A percentile compares a stretch with the other conserved stretches of the same genome.
Evolutionary conservation across 805 yeast genomes (phyloP).

Genomic region (Starmerella khaoyaiensis): DNA sequence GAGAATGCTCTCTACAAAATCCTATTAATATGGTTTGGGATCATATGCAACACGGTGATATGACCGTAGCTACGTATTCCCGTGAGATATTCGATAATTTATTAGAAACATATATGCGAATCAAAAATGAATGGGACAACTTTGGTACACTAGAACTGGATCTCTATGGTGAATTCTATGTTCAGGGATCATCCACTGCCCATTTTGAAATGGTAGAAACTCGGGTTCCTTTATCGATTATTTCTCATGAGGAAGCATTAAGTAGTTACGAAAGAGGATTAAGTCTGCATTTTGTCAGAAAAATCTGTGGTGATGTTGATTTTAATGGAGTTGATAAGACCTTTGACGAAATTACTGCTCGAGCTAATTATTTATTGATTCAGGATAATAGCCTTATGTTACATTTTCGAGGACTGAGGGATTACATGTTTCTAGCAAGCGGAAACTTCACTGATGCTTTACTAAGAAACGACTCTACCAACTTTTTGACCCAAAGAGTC

Average conservation of each 20-base stretch:
- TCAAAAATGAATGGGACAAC: conserved; percentile 53
- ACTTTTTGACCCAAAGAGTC: conserved; percentile 7
- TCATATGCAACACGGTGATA: conserved; percentile 53
- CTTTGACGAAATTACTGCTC: conserved; percentile 42
- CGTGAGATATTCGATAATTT: conserved; percentile 34
- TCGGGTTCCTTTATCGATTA: neutral
- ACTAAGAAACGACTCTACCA: conserved; percentile 26
- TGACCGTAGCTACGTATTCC: conserved; percentile 35
- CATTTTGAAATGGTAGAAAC: neutral
- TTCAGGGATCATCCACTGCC: too few relatives aligned
- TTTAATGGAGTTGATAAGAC: conserved; percentile 55
- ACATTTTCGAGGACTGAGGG: conserved; percentile 51
- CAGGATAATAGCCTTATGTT: conserved; percentile 37
- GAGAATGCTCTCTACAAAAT: conserved; percentile 23
- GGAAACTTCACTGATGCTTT: conserved; percentile 74
- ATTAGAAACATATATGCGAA: conserved; percentile 46
- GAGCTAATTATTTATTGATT: conserved; percentile 39
- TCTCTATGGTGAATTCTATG: conserved; percentile 51
- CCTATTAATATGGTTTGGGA: conserved; percentile 37
- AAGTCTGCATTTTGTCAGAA: conserved; percentile 48
- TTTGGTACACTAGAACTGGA: conserved; percentile 46
- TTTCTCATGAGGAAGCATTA: conserved; percentile 18
- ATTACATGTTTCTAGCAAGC: conserved; percentile 53
- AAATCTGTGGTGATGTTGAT: conserved; percentile 47
- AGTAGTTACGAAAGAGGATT: conserved; percentile 46